Conservation (phyloP, 805 yeast genomes). For the Metschnikowia cubensis region DNA sequence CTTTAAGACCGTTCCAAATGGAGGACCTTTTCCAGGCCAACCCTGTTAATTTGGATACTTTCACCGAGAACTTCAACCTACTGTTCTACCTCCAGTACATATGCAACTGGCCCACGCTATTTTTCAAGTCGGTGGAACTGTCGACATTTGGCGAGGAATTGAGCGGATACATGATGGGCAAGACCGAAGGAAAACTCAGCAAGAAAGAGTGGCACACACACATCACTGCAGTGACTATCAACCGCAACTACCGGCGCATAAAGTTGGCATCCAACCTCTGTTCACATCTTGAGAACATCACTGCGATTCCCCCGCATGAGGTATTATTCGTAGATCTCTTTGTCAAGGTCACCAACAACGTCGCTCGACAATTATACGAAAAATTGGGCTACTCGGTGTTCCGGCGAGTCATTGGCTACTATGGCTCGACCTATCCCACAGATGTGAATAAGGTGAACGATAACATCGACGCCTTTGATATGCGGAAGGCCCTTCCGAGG, state of each 20-base stretch:
- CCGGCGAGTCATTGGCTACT: slow-evolving; percentile 86
- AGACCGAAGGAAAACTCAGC: slow-evolving; percentile 72
- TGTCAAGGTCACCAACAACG: slow-evolving; percentile 77
- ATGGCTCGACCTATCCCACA: slow-evolving; percentile 52
- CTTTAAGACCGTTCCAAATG: slow-evolving; percentile 82
- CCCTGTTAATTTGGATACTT: slow-evolving; percentile 76
- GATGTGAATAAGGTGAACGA: slow-evolving; percentile 53
- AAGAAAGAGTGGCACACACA: slow-evolving; percentile 92
- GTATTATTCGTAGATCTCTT: slow-evolving; percentile 87
- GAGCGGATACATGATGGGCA: slow-evolving; percentile 90
- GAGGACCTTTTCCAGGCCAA: slow-evolving; percentile 74
- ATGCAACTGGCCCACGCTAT: slow-evolving; percentile 81
- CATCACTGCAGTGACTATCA: slow-evolving; percentile 91
- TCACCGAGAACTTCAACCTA: slow-evolving; percentile 87
- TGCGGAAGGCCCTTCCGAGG: slow-evolving; percentile 63
- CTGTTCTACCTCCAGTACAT: slow-evolving; percentile 83
- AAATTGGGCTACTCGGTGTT: slow-evolving; percentile 81
- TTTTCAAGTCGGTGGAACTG: slow-evolving; percentile 65
- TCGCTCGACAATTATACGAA: slow-evolving; percentile 81
- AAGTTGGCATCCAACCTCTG: slow-evolving; percentile 84
- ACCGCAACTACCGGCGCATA: slow-evolving; percentile 74
- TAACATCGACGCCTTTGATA: slow-evolving; percentile 81
- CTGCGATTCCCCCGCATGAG: slow-evolving; percentile 67
- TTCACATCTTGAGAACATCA: slow-evolving; percentile 63
- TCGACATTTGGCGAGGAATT: slow-evolving; percentile 15